Conservation (phyloP, 768 basidiomycete genomes). For the button mushroom (Agaricus bisporus) region DNA sequence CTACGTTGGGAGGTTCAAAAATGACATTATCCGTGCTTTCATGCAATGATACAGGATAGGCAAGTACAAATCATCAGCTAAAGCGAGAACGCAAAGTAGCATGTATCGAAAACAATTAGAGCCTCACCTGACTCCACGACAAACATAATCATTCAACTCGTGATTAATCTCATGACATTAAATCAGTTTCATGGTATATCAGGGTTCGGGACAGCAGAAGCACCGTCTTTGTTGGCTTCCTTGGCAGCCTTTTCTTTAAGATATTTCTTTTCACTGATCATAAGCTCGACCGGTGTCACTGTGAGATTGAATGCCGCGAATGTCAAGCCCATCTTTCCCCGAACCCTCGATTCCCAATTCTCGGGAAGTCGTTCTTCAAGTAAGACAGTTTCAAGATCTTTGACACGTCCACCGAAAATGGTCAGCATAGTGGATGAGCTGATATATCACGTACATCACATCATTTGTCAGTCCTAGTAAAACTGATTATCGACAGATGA, state of each 20-base stretch:
- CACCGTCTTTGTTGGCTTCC: neutral
- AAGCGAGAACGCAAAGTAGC: neutral
- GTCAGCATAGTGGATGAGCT: constrained; percentile 56
- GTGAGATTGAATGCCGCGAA: constrained; percentile 44
- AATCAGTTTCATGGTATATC: neutral
- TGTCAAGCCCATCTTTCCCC: constrained; percentile 46
- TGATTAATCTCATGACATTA: neutral
- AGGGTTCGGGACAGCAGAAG: neutral
- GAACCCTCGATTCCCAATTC: constrained; percentile 55
- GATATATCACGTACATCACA: neutral
- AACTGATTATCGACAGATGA: constrained; percentile 8
- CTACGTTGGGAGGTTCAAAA: constrained; percentile 67
- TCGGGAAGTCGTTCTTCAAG: constrained; percentile 59
- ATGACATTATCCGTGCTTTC: constrained; percentile 58
- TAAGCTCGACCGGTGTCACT: constrained; percentile 27
- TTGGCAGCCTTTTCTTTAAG: constrained; percentile 11
- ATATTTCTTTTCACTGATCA: constrained; percentile 25
- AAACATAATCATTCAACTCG: neutral
- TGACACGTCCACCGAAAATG: constrained; percentile 45
- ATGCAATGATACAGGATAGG: constrained; percentile 4
- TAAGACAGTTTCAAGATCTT: constrained; percentile 43
- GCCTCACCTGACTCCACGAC: neutral
- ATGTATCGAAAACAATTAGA: neutral
- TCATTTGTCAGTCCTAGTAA: neutral
- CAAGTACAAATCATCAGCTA: neutral